A percentile compares a stretch with the other conserved stretches of the same genome.
Conservation (phyloP, 2,329 filamentous ascomycete genomes). For the Emericellopsis cladophorae region DNA sequence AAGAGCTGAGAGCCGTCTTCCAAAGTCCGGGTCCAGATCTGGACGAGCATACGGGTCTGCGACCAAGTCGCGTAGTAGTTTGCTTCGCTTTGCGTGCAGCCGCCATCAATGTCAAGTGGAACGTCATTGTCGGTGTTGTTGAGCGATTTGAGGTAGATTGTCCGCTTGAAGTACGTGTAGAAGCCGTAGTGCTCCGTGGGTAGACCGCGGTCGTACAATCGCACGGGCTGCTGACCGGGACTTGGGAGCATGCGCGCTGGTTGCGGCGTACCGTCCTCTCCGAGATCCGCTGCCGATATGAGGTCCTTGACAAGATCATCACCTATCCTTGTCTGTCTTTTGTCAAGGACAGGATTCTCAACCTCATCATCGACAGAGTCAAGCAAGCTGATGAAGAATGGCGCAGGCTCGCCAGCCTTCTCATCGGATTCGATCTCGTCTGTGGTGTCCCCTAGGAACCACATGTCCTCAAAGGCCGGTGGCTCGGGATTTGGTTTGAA, state of each 20-base stretch:
- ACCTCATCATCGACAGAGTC: slow-evolving; percentile 24
- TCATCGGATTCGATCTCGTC: slow-evolving; percentile 53
- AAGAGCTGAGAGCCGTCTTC: slow-evolving; percentile 28
- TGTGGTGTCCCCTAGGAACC: slow-evolving; percentile 76
- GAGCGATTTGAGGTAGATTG: slow-evolving; percentile 63
- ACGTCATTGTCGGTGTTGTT: slow-evolving; percentile 29
- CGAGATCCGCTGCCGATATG: slow-evolving; percentile 51
- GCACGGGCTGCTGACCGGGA: slow-evolving; percentile 63
- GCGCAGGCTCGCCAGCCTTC: slow-evolving; percentile 76
- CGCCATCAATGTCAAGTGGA: slow-evolving; percentile 40
- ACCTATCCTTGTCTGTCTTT: slow-evolving; percentile 6
- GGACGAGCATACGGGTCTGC: slow-evolving; percentile 49
- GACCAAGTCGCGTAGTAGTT: slow-evolving; percentile 44
- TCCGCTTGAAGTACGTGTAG: slow-evolving; percentile 83
- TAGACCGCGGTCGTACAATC: slow-evolving; percentile 73
- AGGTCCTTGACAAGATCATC: slow-evolving; percentile 15
- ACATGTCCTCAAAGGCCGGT: slow-evolving; percentile 56
- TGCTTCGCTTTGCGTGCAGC: slow-evolving; percentile 38
- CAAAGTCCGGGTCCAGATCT: slow-evolving; percentile 47
- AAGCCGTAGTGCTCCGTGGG: slow-evolving; percentile 84
- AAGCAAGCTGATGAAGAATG: slow-evolving; percentile 74
- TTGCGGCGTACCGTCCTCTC: slow-evolving; percentile 58
- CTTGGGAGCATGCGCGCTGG: slow-evolving; percentile 60
- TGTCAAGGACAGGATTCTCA: slow-evolving; percentile 11
- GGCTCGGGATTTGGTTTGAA: slow-evolving; percentile 42